phyloP scores from a whole-genome alignment of 352 stramenopile species.

The Phytophthora fragariae region DNA sequence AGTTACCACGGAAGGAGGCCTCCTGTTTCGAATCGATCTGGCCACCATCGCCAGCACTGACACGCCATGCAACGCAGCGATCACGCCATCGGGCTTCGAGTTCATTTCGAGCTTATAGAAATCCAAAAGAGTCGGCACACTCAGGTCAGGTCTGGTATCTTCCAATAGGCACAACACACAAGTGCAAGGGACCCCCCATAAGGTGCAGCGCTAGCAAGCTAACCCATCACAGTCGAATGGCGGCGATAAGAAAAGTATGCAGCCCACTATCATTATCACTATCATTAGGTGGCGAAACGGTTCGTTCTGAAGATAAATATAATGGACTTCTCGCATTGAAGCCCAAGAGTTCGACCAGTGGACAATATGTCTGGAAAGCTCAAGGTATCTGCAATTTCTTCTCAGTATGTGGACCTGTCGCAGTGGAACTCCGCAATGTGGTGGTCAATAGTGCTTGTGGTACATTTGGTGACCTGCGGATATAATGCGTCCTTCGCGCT shows the following conservation, averaged over 20 bases:
- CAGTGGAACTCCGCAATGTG: constrained; percentile 11
- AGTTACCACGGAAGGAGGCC: constrained; percentile 20
- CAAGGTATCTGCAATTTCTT: background rate
- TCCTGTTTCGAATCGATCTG: constrained; percentile 30
- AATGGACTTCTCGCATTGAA: background rate
- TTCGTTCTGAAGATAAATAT: background rate
- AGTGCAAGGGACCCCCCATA: constrained; percentile 40
- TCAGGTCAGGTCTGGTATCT: constrained; percentile 24
- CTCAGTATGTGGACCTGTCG: constrained; percentile 22
- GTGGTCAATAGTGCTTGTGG: constrained; percentile 19
- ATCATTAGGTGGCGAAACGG: background rate
- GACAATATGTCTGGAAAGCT: background rate
- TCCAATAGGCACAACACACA: constrained; percentile 29
- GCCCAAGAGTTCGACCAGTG: background rate
- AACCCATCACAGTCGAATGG: background rate
- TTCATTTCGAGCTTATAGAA: constrained; percentile 41
- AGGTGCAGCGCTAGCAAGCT: constrained; percentile 25
- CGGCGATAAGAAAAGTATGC: too few species aligned
- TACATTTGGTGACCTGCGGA: constrained; percentile 20
- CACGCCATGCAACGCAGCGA: constrained; percentile 25
- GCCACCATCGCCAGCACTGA: constrained; percentile 28
- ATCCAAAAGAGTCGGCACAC: constrained; percentile 32
- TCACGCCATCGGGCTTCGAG: constrained; percentile 14
- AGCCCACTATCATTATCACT: too few species aligned
- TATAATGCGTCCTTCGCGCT: constrained; percentile 27